Evolutionary conservation across 306 rosid species (phyloP).

Genomic region (Urtica urens): DNA sequence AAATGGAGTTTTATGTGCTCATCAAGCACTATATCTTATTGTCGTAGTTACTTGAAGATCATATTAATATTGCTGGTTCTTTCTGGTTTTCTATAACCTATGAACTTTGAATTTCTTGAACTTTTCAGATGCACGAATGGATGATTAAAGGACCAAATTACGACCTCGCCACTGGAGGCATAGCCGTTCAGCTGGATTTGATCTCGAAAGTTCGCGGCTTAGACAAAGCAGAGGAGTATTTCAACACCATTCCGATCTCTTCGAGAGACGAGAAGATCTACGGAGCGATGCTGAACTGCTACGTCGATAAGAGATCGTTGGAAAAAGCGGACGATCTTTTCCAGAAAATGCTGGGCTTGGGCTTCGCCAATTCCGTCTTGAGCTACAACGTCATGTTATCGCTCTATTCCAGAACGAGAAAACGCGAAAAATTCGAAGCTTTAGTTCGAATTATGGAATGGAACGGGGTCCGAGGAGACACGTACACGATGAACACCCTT

Average conservation of each 20-base stretch:
- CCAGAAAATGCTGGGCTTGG: conserved; percentile 32
- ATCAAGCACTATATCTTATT: too few relatives aligned
- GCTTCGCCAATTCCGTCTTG: conserved; percentile 12
- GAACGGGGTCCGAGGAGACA: conserved; percentile 25
- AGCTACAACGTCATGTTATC: conserved; percentile 42
- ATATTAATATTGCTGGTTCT: too few relatives aligned
- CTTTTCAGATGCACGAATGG: conserved; percentile 51
- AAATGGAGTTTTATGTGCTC: too few relatives aligned
- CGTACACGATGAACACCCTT: conserved; percentile 27
- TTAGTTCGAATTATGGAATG: conserved; percentile 46
- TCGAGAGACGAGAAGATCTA: conserved; percentile 28
- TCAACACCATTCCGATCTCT: conserved; percentile 24
- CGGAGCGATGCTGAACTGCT: conserved; percentile 53
- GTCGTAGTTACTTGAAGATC: too few relatives aligned
- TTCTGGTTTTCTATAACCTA: conserved; percentile 1
- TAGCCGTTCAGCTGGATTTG: conserved; percentile 41
- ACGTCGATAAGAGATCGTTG: conserved; percentile 32
- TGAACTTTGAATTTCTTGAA: conserved; percentile 8
- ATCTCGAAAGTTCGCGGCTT: conserved; percentile 49
- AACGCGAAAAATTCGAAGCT: conserved; percentile 34
- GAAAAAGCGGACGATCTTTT: conserved; percentile 48
- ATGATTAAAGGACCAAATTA: conserved; percentile 21
- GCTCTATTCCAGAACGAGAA: conserved; percentile 40
- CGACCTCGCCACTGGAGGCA: conserved; percentile 21
- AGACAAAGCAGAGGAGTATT: conserved; percentile 47